Conservation (phyloP, 2,329 filamentous ascomycete genomes). For the Malbranchea cinnamomea region DNA sequence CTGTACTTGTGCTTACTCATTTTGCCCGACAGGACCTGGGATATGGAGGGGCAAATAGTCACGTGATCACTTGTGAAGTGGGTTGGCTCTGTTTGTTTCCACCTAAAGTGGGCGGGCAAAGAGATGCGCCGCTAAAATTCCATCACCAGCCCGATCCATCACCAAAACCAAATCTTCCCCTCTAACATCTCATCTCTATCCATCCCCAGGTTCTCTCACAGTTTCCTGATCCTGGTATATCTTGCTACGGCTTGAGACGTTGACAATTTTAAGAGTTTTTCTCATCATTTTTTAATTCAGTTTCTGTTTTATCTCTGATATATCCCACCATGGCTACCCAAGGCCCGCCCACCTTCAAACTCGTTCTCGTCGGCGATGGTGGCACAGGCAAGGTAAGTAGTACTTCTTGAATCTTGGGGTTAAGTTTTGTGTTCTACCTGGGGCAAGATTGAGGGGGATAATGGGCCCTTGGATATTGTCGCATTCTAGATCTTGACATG, state of each 20-base stretch:
- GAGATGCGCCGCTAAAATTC: slow-evolving; percentile 7
- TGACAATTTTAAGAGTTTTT: slow-evolving; percentile 2
- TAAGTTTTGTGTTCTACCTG: no score
- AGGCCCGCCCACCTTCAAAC: slow-evolving; percentile 80
- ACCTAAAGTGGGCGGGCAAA: no score
- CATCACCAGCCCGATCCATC: slow-evolving; percentile 7
- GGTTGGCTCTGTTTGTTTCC: no score
- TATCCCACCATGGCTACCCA: slow-evolving; percentile 18
- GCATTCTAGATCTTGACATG: no score
- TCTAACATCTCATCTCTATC: neutral
- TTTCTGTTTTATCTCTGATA: slow-evolving; percentile 11
- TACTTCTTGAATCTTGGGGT: neutral
- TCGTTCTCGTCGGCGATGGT: slow-evolving; percentile 97
- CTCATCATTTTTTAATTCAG: neutral
- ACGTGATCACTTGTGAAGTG: no score
- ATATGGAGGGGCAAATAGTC: no score
- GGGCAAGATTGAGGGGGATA: no score
- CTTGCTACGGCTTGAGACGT: neutral
- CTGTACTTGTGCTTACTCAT: no score
- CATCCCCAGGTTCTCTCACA: neutral
- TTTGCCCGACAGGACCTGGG: no score
- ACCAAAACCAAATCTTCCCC: slow-evolving; percentile 1
- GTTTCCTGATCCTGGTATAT: no score
- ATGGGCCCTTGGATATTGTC: no score
- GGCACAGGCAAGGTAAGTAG: slow-evolving; percentile 90